Conservation (phyloP, 2,329 filamentous ascomycete genomes). For the Phyllosticta paracitricarpa region DNA sequence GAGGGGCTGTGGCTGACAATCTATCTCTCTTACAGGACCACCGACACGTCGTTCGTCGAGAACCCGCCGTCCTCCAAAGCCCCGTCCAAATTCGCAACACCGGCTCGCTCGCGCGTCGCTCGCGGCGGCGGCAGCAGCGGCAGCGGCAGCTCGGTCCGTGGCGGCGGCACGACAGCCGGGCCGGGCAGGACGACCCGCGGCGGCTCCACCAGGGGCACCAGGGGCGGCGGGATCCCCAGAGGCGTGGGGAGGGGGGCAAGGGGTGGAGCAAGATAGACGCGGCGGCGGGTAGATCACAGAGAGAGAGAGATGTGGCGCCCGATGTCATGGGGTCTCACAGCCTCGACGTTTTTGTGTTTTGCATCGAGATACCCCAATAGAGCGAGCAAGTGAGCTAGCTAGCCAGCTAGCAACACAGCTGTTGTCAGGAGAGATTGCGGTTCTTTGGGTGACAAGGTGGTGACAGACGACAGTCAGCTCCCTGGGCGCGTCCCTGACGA, state of each 20-base stretch:
- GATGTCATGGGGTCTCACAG: neutral
- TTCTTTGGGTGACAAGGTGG: no score
- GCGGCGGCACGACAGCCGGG: conserved; percentile 14
- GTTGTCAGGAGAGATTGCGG: no score
- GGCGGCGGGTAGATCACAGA: no score
- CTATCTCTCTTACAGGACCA: conserved; percentile 53
- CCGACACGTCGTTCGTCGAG: conserved; percentile 83
- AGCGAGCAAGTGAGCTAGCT: neutral
- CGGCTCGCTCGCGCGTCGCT: conserved; percentile 12
- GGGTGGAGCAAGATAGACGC: conserved; percentile 12
- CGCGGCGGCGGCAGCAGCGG: conserved; percentile 1
- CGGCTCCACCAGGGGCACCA: neutral
- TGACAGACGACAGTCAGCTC: no score
- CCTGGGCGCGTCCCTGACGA: no score
- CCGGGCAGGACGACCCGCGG: conserved; percentile 8
- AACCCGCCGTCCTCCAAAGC: conserved; percentile 56
- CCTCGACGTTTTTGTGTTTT: neutral
- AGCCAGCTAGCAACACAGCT: no score
- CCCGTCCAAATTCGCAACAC: conserved; percentile 31
- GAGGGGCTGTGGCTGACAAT: neutral
- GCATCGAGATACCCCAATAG: neutral
- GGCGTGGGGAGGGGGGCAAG: conserved; percentile 28
- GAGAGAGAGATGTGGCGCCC: neutral
- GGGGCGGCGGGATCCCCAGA: conserved; percentile 26
- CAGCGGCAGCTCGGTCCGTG: neutral